phyloP scores from a whole-genome alignment of 2,329 filamentous ascomycete species.

The Ceratocystis ficicola region DNA sequence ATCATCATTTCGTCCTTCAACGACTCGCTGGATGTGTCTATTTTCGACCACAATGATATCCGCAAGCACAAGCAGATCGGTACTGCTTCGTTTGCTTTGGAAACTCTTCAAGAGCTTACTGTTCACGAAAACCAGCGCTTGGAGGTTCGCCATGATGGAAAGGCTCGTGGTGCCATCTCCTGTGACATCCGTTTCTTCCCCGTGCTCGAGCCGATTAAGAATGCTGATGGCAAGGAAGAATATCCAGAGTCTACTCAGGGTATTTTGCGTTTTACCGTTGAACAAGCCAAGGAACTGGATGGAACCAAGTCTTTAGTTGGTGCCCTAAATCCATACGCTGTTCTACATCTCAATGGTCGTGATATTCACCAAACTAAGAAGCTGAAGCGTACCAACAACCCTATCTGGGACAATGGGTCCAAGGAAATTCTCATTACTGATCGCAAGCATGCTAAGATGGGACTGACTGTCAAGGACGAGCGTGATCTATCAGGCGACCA shows the following conservation, averaged over 20 bases:
- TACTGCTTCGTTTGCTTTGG: constrained; percentile 70
- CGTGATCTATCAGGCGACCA: constrained; percentile 74
- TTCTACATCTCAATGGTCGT: constrained; percentile 80
- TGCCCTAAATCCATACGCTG: constrained; percentile 79
- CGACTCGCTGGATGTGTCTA: constrained; percentile 69
- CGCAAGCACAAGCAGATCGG: constrained; percentile 91
- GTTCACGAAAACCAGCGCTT: constrained; percentile 76
- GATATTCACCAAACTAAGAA: constrained; percentile 82
- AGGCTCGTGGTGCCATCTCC: constrained; percentile 65
- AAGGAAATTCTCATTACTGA: constrained; percentile 96
- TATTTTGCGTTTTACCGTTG: constrained; percentile 83
- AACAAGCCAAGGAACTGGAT: constrained; percentile 94
- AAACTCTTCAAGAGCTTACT: constrained; percentile 62
- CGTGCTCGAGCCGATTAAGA: constrained; percentile 42
- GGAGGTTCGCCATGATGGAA: constrained; percentile 74
- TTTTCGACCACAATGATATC: constrained; percentile 91
- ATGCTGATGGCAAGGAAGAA: constrained; percentile 64
- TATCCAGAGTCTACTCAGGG: constrained; percentile 83
- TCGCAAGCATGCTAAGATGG: constrained; percentile 77
- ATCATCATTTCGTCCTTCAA: constrained; percentile 85
- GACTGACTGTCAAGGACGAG: constrained; percentile 89
- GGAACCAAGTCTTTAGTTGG: constrained; percentile 85
- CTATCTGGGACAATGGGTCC: constrained; percentile 83
- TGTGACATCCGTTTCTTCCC: constrained; percentile 92
- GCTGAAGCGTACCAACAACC: constrained; percentile 93